Evolutionary conservation across 2,329 filamentous ascomycete genomes (phyloP).

Genomic region (Colletotrichum sp.): DNA sequence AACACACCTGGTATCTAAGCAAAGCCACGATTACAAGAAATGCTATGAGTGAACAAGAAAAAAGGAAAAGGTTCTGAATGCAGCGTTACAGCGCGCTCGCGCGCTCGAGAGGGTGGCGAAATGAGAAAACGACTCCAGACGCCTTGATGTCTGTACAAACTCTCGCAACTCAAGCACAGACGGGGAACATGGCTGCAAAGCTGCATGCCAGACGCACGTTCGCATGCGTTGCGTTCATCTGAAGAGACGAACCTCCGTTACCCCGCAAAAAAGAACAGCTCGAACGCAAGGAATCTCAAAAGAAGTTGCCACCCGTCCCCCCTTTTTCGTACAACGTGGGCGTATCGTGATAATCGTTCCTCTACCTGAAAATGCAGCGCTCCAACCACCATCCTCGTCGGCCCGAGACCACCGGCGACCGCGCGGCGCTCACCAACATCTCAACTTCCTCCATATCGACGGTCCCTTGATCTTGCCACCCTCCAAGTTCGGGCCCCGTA

Average conservation of each 20-base stretch:
- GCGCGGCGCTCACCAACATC: conserved; percentile 52
- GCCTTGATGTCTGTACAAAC: background rate
- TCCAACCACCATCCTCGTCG: background rate
- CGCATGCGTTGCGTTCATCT: background rate
- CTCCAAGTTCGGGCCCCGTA: conserved; percentile 47
- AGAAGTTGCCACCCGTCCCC: background rate
- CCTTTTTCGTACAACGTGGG: background rate
- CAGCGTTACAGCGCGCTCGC: background rate
- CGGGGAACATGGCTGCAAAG: background rate
- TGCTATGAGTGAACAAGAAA: background rate
- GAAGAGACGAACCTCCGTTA: background rate
- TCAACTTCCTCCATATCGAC: conserved; percentile 61
- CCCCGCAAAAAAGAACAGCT: background rate
- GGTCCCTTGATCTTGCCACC: conserved; percentile 47
- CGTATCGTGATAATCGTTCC: background rate
- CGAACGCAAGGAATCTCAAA: background rate
- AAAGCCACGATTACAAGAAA: background rate
- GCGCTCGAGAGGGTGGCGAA: background rate
- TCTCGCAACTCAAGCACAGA: background rate
- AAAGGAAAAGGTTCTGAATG: background rate
- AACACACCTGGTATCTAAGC: background rate
- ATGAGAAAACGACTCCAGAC: background rate
- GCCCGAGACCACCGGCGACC: background rate
- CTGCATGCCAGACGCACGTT: background rate
- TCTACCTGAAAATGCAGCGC: background rate